Evolutionary conservation across 768 basidiomycete genomes (phyloP).

Genomic region (Trametopsis cervina): DNA sequence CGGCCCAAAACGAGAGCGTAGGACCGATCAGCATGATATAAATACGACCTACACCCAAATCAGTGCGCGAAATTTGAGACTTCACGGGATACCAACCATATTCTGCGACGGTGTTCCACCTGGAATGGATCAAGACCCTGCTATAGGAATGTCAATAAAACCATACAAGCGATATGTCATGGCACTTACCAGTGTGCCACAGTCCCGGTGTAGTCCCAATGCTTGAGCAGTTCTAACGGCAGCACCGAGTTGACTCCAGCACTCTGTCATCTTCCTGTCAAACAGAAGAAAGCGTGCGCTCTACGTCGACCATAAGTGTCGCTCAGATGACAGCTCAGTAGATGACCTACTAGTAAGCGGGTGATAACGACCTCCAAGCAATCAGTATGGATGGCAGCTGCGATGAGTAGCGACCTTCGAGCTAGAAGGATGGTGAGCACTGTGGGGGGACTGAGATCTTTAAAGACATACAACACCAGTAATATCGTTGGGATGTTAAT

Average conservation of each 20-base stretch:
- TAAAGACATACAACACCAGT: conserved; percentile 81
- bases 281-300: conserved; percentile 65
- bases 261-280: conserved; percentile 86
- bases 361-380: conserved; percentile 89
- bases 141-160: conserved; percentile 6
- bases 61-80: background rate
- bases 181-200: conserved; percentile 64
- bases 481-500: conserved; percentile 82
- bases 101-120: conserved; percentile 83
- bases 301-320: conserved; percentile 26
- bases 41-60: conserved; percentile 55
- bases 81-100: conserved; percentile 74
- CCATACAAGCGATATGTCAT: background rate
- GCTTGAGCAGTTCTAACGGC: conserved; percentile 92
- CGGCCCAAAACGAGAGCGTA: conserved; percentile 89
- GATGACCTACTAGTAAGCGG: conserved; percentile 56
- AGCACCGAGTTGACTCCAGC: conserved; percentile 93
- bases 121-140: conserved; percentile 69
- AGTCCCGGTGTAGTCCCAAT: conserved; percentile 87
- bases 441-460: conserved; percentile 11
- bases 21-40: conserved; percentile 92
- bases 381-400: conserved; percentile 90
- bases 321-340: background rate
- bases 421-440: conserved; percentile 36
- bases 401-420: conserved; percentile 80